Evolutionary conservation across 306 rosid genomes (phyloP).

Genomic region (Parietaria judaica): DNA sequence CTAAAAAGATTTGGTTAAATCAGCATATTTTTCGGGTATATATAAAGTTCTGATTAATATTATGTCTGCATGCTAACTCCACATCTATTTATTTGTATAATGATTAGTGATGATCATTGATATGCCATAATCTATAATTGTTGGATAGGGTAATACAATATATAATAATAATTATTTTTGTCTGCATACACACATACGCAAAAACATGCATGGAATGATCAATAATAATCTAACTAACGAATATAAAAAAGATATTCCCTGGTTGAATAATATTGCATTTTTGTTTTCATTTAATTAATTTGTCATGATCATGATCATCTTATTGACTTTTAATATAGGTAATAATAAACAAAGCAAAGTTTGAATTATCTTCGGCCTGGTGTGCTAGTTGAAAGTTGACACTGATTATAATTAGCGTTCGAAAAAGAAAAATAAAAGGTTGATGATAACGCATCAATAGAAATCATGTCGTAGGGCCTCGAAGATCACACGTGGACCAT

Average conservation of each 20-base stretch:
- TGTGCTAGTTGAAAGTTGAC: conserved; percentile 27
- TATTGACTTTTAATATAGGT: conserved; percentile 52
- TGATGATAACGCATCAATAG: conserved; percentile 28
- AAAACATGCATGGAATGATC: conserved; percentile 19
- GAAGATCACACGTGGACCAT: conserved; percentile 68
- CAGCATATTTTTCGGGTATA: background rate
- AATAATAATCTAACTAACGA: conserved; percentile 26
- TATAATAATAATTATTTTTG: background rate
- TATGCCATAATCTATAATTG: background rate
- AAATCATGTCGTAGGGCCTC: conserved; percentile 52
- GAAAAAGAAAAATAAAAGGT: conserved; percentile 27
- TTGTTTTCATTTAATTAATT: conserved; percentile 1
- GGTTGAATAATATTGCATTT: conserved; percentile 24
- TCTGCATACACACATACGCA: background rate
- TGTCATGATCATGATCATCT: conserved; percentile 29
- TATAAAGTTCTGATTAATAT: no score
- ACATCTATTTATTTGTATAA: background rate
- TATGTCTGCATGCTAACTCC: background rate
- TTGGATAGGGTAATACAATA: background rate
- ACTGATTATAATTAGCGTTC: conserved; percentile 36
- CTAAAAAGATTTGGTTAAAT: conserved; percentile 9
- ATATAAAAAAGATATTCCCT: conserved; percentile 16
- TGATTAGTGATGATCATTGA: conserved; percentile 18
- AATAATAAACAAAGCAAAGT: conserved; percentile 26
- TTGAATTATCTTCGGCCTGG: conserved; percentile 39